phyloP scores from a whole-genome alignment of 2,329 filamentous ascomycete species.

The Cucurbitaria berberidis region DNA sequence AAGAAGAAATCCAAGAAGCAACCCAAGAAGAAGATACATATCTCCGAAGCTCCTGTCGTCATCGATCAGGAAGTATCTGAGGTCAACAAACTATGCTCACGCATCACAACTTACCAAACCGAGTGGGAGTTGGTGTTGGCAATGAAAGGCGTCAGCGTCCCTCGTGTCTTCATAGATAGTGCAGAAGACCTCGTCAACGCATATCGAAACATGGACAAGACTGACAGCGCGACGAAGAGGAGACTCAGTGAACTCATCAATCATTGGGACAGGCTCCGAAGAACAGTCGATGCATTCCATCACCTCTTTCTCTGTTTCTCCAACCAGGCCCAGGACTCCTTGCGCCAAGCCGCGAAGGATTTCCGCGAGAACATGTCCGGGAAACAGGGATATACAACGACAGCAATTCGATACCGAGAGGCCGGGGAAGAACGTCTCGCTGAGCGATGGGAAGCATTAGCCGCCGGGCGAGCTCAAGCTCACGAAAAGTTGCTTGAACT shows the following conservation, averaged over 20 bases:
- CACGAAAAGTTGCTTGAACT: not conserved
- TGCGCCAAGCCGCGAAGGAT: not conserved
- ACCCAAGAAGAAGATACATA: not conserved
- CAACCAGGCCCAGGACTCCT: not conserved
- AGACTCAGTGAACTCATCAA: not conserved
- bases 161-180: not conserved
- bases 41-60: not conserved
- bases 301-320: not conserved
- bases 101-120: not conserved
- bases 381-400: not conserved
- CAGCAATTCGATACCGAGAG: not conserved
- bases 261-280: not conserved
- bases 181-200: not conserved
- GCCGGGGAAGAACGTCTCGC: not conserved
- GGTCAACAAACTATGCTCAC: not conserved
- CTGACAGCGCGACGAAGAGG: not conserved
- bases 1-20: not conserved
- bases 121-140: not conserved
- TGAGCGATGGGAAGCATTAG: not conserved
- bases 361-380: not conserved
- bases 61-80: not conserved
- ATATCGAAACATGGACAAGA: not conserved
- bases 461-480: not conserved
- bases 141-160: not conserved
- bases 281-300: not conserved